Base-by-base conservation (phyloP, 345 rosid genomes). In the Dovyalis caffra region DNA sequence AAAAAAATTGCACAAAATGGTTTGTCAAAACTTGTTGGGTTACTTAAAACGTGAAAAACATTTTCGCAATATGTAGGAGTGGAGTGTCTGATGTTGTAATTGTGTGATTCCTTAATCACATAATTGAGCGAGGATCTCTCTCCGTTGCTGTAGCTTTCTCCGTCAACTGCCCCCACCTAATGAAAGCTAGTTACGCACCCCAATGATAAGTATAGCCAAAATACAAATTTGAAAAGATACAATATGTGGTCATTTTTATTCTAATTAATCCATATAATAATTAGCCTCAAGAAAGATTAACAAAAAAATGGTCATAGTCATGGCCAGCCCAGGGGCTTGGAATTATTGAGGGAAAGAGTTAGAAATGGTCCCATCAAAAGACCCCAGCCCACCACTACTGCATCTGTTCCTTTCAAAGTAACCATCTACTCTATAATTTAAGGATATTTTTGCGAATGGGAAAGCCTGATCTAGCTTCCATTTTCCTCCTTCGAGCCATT, bases 271-370 rank as follows among this genome's bases (percentile, higher is more conserved):
- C 34, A 43, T 37, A 40, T 64, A 5, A 45, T 6, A 25, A 40
- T 11, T 15, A 29, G 65, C 45, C 56, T 3, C 40, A 14, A 35
- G n/a, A 26, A 49, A 18, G 20, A 71, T 18, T 3, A 53, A 53
- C 15, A 21, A 67, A 31, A 12, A 15, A 31, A 45, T 11, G 69
- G 83, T 82, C 87, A 69, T n/a, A 66, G 67, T 78, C 81, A 73
- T 43, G 6, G 84, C 76, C 84, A 65, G 74, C 76, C 82, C 64
- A 76, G 64, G 62, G 33, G 69, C 49, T 75, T 73, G 83, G 70
- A 84, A 85, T 84, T 49, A 85, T 84, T 82, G 87, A 81, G 78
- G 47, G 83, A 79, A 82, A 82, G 80, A 78, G 88, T 80, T 83
- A 75, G 76, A 78, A 82, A 77, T 68, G 82, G 74, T n/a, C 12